Evolutionary conservation across 2,329 filamentous ascomycete species (phyloP).

Genomic region (Aphanocladium album): DNA sequence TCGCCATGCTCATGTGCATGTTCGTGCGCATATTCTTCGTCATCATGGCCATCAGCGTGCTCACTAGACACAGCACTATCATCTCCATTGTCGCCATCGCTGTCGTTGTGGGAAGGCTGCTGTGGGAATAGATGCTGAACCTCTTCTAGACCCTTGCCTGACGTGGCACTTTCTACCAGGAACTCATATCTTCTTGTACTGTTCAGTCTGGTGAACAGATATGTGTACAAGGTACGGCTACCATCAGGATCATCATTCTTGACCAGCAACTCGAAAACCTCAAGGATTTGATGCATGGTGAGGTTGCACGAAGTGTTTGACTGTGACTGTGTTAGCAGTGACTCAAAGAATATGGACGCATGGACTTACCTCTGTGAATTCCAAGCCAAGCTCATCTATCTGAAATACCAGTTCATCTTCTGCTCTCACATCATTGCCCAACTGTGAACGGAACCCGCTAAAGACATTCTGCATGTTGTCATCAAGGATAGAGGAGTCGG

Average conservation of each 20-base stretch:
- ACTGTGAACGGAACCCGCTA: conserved; percentile 39
- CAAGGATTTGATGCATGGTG: conserved; percentile 37
- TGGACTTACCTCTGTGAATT: conserved; percentile 45
- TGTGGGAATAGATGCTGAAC: conserved; percentile 32
- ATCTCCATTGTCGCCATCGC: conserved; percentile 6
- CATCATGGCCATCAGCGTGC: conserved; percentile 22
- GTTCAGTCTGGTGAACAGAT: conserved; percentile 36
- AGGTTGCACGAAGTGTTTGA: conserved; percentile 31
- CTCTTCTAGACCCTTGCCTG: conserved; percentile 37
- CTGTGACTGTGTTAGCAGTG: conserved; percentile 27
- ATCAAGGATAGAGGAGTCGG: conserved; percentile 36
- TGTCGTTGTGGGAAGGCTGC: background rate
- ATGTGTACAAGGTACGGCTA: conserved; percentile 36
- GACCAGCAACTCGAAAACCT: conserved; percentile 38
- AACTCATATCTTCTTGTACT: conserved; percentile 34
- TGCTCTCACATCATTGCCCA: conserved; percentile 38
- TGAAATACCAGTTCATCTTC: conserved; percentile 48
- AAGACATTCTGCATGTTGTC: conserved; percentile 41
- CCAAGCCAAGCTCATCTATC: conserved; percentile 47
- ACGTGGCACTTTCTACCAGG: conserved; percentile 37
- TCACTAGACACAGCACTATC: conserved; percentile 17
- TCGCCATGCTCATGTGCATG: background rate
- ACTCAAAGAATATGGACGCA: background rate
- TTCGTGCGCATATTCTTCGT: background rate
- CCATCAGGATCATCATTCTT: conserved; percentile 39